A percentile compares a stretch with the other conserved stretches of the same genome.
phyloP scores from a whole-genome alignment of 2,329 filamentous ascomycete species.

The Juglanconis sp. region DNA sequence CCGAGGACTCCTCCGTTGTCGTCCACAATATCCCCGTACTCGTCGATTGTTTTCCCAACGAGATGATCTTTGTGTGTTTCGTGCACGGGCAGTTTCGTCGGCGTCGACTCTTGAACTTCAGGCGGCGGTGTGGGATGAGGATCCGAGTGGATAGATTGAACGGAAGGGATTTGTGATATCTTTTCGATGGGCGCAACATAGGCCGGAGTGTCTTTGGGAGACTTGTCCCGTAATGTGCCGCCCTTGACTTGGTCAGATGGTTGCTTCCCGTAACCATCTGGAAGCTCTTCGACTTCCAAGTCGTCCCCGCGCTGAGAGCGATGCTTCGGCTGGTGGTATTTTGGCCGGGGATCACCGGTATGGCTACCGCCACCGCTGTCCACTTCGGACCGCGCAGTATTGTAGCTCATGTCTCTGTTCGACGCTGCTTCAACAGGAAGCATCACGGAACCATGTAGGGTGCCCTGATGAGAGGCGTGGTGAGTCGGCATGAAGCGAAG shows the following conservation, averaged over 20 bases:
- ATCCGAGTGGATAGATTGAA: conserved; percentile 29
- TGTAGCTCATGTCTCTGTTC: conserved; percentile 2
- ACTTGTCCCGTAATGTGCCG: conserved; percentile 9
- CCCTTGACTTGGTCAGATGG: conserved; percentile 3
- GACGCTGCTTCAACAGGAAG: conserved; percentile 7
- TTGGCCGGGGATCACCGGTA: background rate
- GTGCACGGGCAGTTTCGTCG: conserved; percentile 27
- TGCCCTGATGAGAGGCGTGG: conserved; percentile 10
- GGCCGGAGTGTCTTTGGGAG: conserved; percentile 27
- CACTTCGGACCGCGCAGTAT: conserved; percentile 6
- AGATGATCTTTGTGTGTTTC: conserved; percentile 31
- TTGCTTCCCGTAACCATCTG: conserved; percentile 3
- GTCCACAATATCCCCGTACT: conserved; percentile 53
- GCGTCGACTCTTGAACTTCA: background rate
- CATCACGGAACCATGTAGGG: conserved; percentile 9
- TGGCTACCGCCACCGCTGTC: background rate
- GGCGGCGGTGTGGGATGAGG: conserved; percentile 4
- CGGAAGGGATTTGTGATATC: conserved; percentile 30
- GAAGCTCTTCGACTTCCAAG: conserved; percentile 10
- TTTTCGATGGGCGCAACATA: conserved; percentile 39
- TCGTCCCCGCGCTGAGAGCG: conserved; percentile 3
- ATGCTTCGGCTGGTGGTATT: background rate
- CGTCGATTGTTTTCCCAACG: conserved; percentile 47
- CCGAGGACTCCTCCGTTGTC: conserved; percentile 49
- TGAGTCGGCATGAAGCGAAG: conserved; percentile 2